Evolutionary conservation across 495 filamentous ascomycete species (phyloP).

Genomic region (Chaetomium cochliodes): DNA sequence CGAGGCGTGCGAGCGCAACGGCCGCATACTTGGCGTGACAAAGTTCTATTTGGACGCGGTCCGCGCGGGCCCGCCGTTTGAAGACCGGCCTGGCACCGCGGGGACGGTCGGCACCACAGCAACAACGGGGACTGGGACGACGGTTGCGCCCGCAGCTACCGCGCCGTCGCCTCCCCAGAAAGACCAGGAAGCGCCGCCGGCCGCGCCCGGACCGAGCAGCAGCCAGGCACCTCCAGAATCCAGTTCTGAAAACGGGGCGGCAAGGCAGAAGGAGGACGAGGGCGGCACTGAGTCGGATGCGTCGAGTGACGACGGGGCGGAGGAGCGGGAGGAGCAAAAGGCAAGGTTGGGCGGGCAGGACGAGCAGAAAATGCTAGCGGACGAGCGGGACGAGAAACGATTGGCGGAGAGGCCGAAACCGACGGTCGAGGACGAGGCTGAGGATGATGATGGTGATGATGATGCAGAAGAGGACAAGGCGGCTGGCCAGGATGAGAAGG

Average conservation of each 20-base stretch:
- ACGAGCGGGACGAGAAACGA: conserved; percentile 53
- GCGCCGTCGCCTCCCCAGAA: conserved; percentile 11
- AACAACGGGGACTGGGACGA: neutral
- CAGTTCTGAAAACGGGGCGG: neutral
- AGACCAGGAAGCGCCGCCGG: conserved; percentile 5
- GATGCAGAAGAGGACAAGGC: conserved; percentile 41
- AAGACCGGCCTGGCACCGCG: conserved; percentile 33
- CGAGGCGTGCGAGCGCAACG: conserved; percentile 87
- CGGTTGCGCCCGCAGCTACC: neutral
- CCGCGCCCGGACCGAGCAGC: conserved; percentile 1
- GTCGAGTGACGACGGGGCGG: conserved; percentile 36
- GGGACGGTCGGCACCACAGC: conserved; percentile 19
- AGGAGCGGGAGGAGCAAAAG: conserved; percentile 39
- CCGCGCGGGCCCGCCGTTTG: conserved; percentile 36
- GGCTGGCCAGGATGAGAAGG: conserved; percentile 34
- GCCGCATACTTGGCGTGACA: conserved; percentile 88
- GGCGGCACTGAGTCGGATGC: conserved; percentile 25
- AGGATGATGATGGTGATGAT: conserved; percentile 41
- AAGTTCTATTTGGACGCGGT: conserved; percentile 89
- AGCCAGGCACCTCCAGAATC: neutral
- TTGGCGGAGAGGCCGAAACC: conserved; percentile 45
- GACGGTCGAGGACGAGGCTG: conserved; percentile 33
- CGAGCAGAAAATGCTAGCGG: conserved; percentile 57
- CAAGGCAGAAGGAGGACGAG: conserved; percentile 25
- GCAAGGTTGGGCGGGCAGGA: conserved; percentile 38